A percentile compares a stretch with the other conserved stretches of the same genome.
phyloP scores from a whole-genome alignment of 2,329 filamentous ascomycete genomes.

The Penicillium digitatum region DNA sequence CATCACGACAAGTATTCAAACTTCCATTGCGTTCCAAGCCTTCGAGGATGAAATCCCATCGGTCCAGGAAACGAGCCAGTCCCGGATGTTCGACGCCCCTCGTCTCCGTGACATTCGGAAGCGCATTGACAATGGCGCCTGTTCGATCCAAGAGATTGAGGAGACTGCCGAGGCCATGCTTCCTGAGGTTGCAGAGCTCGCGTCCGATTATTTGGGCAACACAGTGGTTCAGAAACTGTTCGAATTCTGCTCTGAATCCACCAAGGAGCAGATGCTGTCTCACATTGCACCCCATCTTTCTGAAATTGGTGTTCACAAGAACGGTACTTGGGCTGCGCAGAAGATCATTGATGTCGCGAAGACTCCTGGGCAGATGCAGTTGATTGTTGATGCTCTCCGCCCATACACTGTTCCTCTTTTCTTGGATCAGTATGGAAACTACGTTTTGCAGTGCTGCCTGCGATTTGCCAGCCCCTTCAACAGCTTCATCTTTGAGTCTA shows the following conservation, averaged over 20 bases:
- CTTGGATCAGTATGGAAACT: slow-evolving; percentile 97
- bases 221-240: slow-evolving; percentile 99
- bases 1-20: slow-evolving; percentile 70
- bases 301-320: slow-evolving; percentile 98
- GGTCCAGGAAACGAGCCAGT: slow-evolving; percentile 81
- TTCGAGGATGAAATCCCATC: slow-evolving; percentile 84
- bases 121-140: slow-evolving; percentile 90
- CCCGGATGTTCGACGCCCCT: slow-evolving; percentile 85
- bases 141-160: slow-evolving; percentile 83
- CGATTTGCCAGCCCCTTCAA: slow-evolving; percentile 87
- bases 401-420: slow-evolving; percentile 88
- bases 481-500: slow-evolving; percentile 96
- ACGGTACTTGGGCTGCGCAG: slow-evolving; percentile 97
- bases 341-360: slow-evolving; percentile 98
- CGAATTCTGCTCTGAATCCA: slow-evolving; percentile 85
- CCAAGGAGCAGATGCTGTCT: slow-evolving; percentile 85
- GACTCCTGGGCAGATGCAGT: slow-evolving; percentile 72
- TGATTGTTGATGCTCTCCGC: slow-evolving; percentile 79
- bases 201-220: slow-evolving; percentile 95
- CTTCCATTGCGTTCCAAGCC: slow-evolving; percentile 67
- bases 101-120: slow-evolving; percentile 94
- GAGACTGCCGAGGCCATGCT: slow-evolving; percentile 90
- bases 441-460: slow-evolving; percentile 92
- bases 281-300: slow-evolving; percentile 88
- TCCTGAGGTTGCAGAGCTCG: slow-evolving; percentile 88